A percentile compares a stretch with the other conserved stretches of the same genome.
These are phyloP conservation scores for Wickerhamomyces hampshirensis DNA, from an alignment of 805 yeast species.

Conservation along the genomic window DNA sequence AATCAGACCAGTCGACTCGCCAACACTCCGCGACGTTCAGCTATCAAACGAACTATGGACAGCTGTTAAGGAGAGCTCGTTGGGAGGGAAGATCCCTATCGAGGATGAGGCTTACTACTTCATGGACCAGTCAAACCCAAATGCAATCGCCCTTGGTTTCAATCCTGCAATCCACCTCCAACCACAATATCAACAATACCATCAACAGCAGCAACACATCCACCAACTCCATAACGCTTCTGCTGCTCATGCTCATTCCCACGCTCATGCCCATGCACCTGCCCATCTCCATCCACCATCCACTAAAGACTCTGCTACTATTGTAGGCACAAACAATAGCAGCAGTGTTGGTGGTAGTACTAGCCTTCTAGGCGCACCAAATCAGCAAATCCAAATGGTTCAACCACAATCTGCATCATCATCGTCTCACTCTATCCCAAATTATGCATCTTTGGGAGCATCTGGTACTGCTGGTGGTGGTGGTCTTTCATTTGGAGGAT, in stretches of 20 bases:
- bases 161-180: slow-evolving; percentile 11
- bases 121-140: slow-evolving; percentile 32
- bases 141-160: slow-evolving; percentile 16
- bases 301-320: too few species aligned
- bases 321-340: not conserved
- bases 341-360: too few species aligned
- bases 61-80: slow-evolving; percentile 52
- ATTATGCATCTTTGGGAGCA: not conserved
- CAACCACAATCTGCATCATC: slow-evolving; percentile 1
- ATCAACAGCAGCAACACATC: not conserved
- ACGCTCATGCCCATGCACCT: too few species aligned
- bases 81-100: slow-evolving; percentile 48
- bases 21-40: slow-evolving; percentile 42
- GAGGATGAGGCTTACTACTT: slow-evolving; percentile 49
- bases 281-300: too few species aligned
- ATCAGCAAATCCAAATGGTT: not conserved
- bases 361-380: too few species aligned
- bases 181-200: slow-evolving; percentile 2
- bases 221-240: too few species aligned
- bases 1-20: slow-evolving; percentile 50
- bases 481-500: not conserved
- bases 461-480: not conserved
- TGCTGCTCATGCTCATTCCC: too few species aligned
- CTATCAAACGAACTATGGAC: slow-evolving; percentile 46
- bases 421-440: slow-evolving; percentile 1